Evolutionary conservation across 139 green algal genomes (phyloP), one percentile per base, ranked within the genome.

Genomic region (Parachlorella kessleri): DNA sequence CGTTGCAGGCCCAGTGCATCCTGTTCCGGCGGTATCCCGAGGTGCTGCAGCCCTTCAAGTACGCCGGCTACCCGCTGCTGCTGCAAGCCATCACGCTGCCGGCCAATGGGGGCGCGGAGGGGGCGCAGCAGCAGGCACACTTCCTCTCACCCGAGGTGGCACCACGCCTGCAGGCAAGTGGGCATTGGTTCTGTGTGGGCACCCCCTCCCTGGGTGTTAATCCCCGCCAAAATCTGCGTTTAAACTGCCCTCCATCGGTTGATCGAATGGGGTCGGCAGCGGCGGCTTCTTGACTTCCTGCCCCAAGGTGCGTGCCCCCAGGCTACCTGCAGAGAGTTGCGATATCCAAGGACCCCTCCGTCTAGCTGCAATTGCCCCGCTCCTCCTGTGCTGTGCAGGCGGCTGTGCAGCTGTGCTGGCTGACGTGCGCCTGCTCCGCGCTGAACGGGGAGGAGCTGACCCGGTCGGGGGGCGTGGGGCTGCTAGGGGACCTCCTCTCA

Each of bases 401-500:
- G 2, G 86, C 91, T 4, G 88, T 90, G 7, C 91, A 98, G 85
- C 92, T 98, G 70, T 91, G 84, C 72, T 99, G 94, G 94, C 85
- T 98, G 37, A 98, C 94, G 23, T 97, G 92, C 76, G 84, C 90
- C 23, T 86, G 67, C 35, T 95, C 87, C 21, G 73, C 81, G 6
- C 87, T 94, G 3, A 98, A 98, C 69, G 94, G 89, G 3, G 93
- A 97, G 55, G 95, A 98, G 91, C 89, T 98, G 66, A 81, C 91
- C 0, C 84, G 95, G 3, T 88, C 74, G 5, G 94, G 91, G 7
- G 95, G 95, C 7, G 63, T 96, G 37, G 67, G 35, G 23, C 75
- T 94, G 26, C 78, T 98, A 66, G 86, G 84, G 14, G 39, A 32
- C 3, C 84, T 98, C 73, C 86, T 98, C 36, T 55, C 66, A 6